Evolutionary conservation across 768 basidiomycete genomes (phyloP).

Genomic region (Pleurotus giganteus): DNA sequence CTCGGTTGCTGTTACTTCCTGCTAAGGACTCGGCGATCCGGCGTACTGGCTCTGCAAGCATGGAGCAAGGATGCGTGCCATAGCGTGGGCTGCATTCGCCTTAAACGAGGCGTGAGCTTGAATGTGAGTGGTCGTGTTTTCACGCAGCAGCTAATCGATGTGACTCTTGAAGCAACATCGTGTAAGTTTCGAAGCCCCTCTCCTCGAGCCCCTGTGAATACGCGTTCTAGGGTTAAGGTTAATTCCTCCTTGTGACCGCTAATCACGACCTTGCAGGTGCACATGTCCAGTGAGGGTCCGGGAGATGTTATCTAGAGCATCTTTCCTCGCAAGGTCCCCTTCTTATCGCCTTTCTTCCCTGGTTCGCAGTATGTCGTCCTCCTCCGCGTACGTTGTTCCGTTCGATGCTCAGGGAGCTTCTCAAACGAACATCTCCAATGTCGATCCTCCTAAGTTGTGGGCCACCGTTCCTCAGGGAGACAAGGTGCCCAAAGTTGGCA

Average conservation of each 20-base stretch:
- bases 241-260: constrained; percentile 4
- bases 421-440: constrained; percentile 26
- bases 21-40: too few relatives aligned
- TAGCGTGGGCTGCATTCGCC: too few relatives aligned
- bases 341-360: background rate
- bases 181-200: too few relatives aligned
- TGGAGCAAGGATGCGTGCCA: too few relatives aligned
- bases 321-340: background rate
- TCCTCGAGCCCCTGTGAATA: too few relatives aligned
- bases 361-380: constrained; percentile 47
- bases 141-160: too few relatives aligned
- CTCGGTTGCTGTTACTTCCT: too few relatives aligned
- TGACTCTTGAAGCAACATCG: too few relatives aligned
- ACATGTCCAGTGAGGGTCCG: constrained; percentile 8
- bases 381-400: constrained; percentile 56
- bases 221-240: background rate
- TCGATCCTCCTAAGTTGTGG: constrained; percentile 55
- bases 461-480: constrained; percentile 42
- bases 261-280: constrained; percentile 1
- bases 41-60: too few relatives aligned
- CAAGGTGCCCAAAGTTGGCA: constrained; percentile 58
- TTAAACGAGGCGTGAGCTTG: too few relatives aligned
- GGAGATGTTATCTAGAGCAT: constrained; percentile 10
- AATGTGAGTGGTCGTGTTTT: too few relatives aligned
- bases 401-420: constrained; percentile 45